Base-by-base conservation (phyloP, 2,329 filamentous ascomycete genomes). In the Didymosphaeria variabile region DNA sequence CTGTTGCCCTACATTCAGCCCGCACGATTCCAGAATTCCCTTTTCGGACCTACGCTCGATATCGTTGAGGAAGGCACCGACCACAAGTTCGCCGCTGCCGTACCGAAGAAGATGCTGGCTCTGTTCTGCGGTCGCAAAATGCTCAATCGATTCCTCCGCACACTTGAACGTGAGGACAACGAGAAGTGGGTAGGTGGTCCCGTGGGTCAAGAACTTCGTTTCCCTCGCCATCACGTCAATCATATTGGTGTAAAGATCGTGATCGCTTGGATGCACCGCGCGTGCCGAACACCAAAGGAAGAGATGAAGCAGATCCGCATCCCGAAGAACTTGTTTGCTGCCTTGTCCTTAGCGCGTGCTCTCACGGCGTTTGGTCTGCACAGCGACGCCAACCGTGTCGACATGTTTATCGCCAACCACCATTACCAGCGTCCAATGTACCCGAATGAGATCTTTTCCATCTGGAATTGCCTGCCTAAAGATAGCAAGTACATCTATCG, bases 261-360 rank as follows among this genome's bases (percentile, higher is more conserved):
- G 7, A 19, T 72, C 6, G 44, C 66, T 1, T 74, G 72, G 71
- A 72, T 74, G 71, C 46, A 38, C 1, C 63, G 66, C 6, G 72
- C 71, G 2, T 73, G 71, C 47, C 54, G 55, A 2, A 32, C 21
- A 1, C 31, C 52, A 12, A 62, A 63, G 62, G 29, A 29, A 3
- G 38, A 21, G 7, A 68, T 69, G 61, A 42, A 61, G 23, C 63
- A 59, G 21, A 61, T 74, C 5, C 54, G 38, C 7, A 50, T 68
- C 6, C 72, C 71, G 0, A 51, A 50, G 1, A 67, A 68, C 12
- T 54, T 61, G 1, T 71, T 72, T 34, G 67, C 63, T 5, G 67
- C 72, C 0, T 70, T 70, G 29, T 69, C 66, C 1, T 63, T 74
- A 8, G 66, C 66, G 23, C 61, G 63, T 9, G 68, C 67, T 0